phyloP scores from a whole-genome alignment of 805 yeast genomes.

The Starmerella apicola region DNA sequence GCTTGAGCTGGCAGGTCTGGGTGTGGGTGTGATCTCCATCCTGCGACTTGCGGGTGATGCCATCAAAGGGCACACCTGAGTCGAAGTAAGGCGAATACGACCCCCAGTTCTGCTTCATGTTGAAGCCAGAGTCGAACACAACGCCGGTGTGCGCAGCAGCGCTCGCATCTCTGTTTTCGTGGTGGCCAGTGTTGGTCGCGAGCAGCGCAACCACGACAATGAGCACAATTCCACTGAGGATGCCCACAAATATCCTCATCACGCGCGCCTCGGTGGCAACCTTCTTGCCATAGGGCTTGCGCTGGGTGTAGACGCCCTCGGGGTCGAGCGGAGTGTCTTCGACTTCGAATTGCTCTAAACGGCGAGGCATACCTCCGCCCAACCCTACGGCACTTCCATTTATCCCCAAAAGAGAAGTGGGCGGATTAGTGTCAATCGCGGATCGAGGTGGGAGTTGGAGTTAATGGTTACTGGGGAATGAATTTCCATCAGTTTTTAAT shows the following conservation, averaged over 20 bases:
- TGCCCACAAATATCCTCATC: conserved; percentile 11
- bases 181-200: conserved; percentile 7
- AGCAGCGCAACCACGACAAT: conserved; percentile 10
- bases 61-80: conserved; percentile 27
- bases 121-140: conserved; percentile 26
- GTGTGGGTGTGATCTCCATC: conserved; percentile 25
- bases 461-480: too few relatives aligned
- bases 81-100: conserved; percentile 31
- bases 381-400: too few relatives aligned
- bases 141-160: conserved; percentile 31
- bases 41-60: conserved; percentile 24
- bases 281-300: background rate
- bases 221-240: conserved; percentile 8
- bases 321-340: background rate
- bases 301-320: background rate
- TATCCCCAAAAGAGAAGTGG: too few relatives aligned
- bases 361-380: too few relatives aligned
- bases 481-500: too few relatives aligned
- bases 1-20: conserved; percentile 42
- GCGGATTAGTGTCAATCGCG: too few relatives aligned
- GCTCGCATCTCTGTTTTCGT: conserved; percentile 17
- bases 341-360: background rate
- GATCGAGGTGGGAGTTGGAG: too few relatives aligned
- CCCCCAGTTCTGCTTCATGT: conserved; percentile 33
- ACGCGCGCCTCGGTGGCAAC: conserved; percentile 6